Evolutionary conservation across 441 rosid genomes (phyloP).

Genomic region (Arabidopsis hybrid): DNA sequence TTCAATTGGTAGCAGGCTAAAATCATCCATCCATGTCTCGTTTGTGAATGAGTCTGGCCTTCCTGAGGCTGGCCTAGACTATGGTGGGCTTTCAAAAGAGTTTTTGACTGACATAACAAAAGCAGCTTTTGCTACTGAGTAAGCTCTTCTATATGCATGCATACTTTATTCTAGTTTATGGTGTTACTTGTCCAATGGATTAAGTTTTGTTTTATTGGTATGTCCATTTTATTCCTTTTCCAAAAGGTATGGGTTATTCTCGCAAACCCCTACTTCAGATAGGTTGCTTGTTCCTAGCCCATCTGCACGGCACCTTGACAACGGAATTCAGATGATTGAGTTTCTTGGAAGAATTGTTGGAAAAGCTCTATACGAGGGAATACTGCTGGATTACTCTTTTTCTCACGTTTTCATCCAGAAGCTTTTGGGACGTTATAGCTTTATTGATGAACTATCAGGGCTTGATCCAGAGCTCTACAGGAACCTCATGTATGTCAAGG

Average conservation of each 20-base stretch:
- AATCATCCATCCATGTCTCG: slow-evolving; percentile 93
- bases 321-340: slow-evolving; percentile 94
- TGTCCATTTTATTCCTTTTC: slow-evolving; percentile 37
- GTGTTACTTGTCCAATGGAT: slow-evolving; percentile 25
- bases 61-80: slow-evolving; percentile 99
- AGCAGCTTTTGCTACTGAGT: slow-evolving; percentile 94
- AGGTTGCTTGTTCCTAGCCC: slow-evolving; percentile 88
- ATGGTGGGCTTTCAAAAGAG: slow-evolving; percentile 98
- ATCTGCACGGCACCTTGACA: slow-evolving; percentile 86
- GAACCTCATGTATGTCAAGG: slow-evolving; percentile 97
- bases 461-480: slow-evolving; percentile 97
- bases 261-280: slow-evolving; percentile 88
- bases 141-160: slow-evolving; percentile 48
- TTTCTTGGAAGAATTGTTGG: slow-evolving; percentile 99
- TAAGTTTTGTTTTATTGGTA: slow-evolving; percentile 24
- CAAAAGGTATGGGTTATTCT: slow-evolving; percentile 86
- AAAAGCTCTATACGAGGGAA: slow-evolving; percentile 98
- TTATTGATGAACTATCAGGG: slow-evolving; percentile 96
- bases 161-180: slow-evolving; percentile 30
- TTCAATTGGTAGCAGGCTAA: slow-evolving; percentile 84
- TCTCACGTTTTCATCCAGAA: slow-evolving; percentile 94
- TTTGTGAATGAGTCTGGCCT: slow-evolving; percentile 98
- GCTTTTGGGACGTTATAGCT: slow-evolving; percentile 96
- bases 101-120: slow-evolving; percentile 96
- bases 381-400: slow-evolving; percentile 92